Evolutionary conservation across 2,329 filamentous ascomycete species (phyloP), one percentile per base, ranked within the genome.

Genomic region (Lecanosticta acicola): DNA sequence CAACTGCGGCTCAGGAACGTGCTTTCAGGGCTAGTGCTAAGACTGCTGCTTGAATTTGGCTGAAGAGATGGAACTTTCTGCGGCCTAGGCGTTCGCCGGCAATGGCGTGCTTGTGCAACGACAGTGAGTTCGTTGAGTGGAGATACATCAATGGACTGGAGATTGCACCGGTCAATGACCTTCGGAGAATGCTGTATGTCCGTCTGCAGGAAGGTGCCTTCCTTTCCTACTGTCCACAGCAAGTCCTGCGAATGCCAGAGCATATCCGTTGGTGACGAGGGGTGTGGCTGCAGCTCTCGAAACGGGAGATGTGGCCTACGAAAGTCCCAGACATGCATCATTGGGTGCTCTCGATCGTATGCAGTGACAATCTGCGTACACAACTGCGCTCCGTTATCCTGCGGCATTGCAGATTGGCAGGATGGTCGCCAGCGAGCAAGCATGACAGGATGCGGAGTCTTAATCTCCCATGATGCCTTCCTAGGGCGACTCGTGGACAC

Each of bases 251-350:
- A 80, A 56, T 78, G 78, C 73, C 80, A 84, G 13, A 83, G 68
- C 61, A 84, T 66, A 55, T 83, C 80, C 18, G 77, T 74, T 16
- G 79, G 73, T 13, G 75, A 71, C 3, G 70, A 72, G 39, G 71
- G 67, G 56, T 79, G 78, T 45, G 73, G 74, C 58, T 75, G 71
- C 51, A 83, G 72, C 57, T 82, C 79, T 34, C 77, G 72, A 56
- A 79, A 81, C 1, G 80, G 80, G n/a, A 83, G 65, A 54, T 75
- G 70, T 4, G 79, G 78, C 26, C 80, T 71, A 32, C 78, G 75
- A 52, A 83, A 73, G 61, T 84, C 80, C 80, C 80, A 84, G 3
- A 83, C 65, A 56, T 83, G 80, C 43, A 83, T 68, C 26, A 76
- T 68, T 0, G 80, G 72, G 59, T 83, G 77, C 51, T 80, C 74